Percentiles rank a stretch among this genome's conserved stretches.
These are phyloP conservation scores for Pascua guehoae DNA, from an alignment of 1,284 basidiomycete genomes.

Conservation along the genomic window DNA sequence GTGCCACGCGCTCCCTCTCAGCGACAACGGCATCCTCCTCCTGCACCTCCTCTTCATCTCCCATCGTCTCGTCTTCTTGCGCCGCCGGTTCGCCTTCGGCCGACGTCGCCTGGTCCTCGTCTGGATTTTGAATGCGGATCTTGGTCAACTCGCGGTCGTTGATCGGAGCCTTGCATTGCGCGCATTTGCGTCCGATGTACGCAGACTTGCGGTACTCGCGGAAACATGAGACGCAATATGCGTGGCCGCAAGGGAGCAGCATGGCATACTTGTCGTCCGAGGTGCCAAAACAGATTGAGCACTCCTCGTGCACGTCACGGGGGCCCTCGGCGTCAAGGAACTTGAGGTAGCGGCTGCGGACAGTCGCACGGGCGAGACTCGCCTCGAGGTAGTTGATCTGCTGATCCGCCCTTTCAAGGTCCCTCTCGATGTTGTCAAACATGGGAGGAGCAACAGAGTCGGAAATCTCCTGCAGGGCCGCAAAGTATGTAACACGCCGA, in stretches of 20 bases:
- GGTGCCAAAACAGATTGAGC: slow-evolving; percentile 44
- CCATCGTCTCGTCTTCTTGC: not conserved
- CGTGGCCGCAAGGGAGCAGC: slow-evolving; percentile 41
- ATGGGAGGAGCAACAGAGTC: slow-evolving; percentile 38
- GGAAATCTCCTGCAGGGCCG: slow-evolving; percentile 44
- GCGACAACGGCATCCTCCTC: slow-evolving; percentile 3
- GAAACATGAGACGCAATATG: slow-evolving; percentile 44
- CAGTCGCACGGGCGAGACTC: slow-evolving; percentile 27
- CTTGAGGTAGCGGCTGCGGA: slow-evolving; percentile 37
- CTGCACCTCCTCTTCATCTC: slow-evolving; percentile 5
- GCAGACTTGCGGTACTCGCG: slow-evolving; percentile 27
- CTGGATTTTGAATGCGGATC: not conserved
- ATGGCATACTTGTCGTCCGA: slow-evolving; percentile 37
- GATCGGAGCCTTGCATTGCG: slow-evolving; percentile 29
- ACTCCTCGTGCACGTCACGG: slow-evolving; percentile 36
- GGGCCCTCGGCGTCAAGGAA: slow-evolving; percentile 24
- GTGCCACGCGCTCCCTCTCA: slow-evolving; percentile 15
- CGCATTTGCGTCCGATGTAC: slow-evolving; percentile 29
- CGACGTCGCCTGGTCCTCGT: not conserved
- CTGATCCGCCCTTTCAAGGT: slow-evolving; percentile 18
- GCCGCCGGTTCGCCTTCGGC: not conserved
- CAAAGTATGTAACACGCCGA: slow-evolving; percentile 41
- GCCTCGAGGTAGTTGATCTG: slow-evolving; percentile 26
- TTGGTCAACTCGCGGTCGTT: not conserved
- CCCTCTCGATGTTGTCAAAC: slow-evolving; percentile 21